Base-by-base conservation (phyloP, 2,329 filamentous ascomycete species). In the Hypoxylon sp. region DNA sequence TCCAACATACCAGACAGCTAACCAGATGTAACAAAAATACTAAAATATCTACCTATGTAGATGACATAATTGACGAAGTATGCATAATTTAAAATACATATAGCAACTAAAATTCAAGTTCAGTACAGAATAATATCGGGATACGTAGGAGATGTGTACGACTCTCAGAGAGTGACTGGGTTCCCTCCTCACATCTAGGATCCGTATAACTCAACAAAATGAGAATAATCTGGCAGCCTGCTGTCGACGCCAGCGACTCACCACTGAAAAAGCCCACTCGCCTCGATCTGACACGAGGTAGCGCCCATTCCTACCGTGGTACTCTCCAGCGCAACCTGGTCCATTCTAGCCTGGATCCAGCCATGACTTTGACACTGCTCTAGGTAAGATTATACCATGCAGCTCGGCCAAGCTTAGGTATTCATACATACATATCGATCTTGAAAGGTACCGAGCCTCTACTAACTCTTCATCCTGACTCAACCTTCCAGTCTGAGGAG, bases 311-410 rank as follows among this genome's bases (percentile, higher is more conserved):
- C 36, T 41, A 38, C 30, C 32, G 57, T 60, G 17, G 48, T 32
- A 43, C 34, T 52, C 36, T 43, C 5, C 23, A 14, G 36, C 45
- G 46, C n/a, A 41, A 51, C 46, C 2, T 48, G 30, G 38, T 34
- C 32, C 55, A 34, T 38, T 43, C 46, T 30, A 23, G 23, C 23
- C 46, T 36, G 25, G 36, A n/a, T n/a, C n/a, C n/a, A n/a, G 32
- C 19, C 56, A 41, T 34, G 6, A 14, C 32, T 52, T 50, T 41
- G 21, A 17, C 21, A 23, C 13, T 30, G 43, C 17, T 25, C 36
- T 45, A 25, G 38, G 46, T 50, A 60, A 46, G 17, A 60, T 60
- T 52, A 50, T 45, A 52, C 45, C 57, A 32, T 45, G 32, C 25
- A 25, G 32, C 6, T 58, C 43, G 30, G 43, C 23, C 56, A 34